Evolutionary conservation across 768 basidiomycete genomes (phyloP).

Genomic region (Trametes punicea): DNA sequence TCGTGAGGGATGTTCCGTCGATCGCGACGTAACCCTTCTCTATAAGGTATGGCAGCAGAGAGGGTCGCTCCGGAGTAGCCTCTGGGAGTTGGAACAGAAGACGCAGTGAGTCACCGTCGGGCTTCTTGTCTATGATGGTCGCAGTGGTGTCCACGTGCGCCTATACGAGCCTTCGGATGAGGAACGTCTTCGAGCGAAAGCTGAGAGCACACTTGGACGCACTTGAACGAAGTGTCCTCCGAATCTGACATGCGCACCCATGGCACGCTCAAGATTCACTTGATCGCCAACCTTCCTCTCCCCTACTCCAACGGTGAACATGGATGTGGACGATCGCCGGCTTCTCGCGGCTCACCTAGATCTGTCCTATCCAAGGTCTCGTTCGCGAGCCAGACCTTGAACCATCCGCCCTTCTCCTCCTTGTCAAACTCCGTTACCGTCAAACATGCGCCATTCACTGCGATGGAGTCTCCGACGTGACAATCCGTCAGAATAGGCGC

Average conservation of each 20-base stretch:
- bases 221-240: slow-evolving; percentile 99
- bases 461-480: slow-evolving; percentile 91
- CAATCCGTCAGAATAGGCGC: slow-evolving; percentile 82
- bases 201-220: slow-evolving; percentile 13
- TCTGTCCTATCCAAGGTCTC: slow-evolving; percentile 92
- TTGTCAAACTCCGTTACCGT: slow-evolving; percentile 86
- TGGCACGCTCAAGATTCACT: slow-evolving; percentile 92
- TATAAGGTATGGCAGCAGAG: slow-evolving; percentile 78
- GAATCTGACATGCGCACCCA: slow-evolving; percentile 87
- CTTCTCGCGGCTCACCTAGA: slow-evolving; percentile 54
- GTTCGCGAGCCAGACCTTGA: slow-evolving; percentile 93
- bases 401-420: slow-evolving; percentile 65
- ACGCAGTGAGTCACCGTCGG: slow-evolving; percentile 88
- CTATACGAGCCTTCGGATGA: slow-evolving; percentile 37
- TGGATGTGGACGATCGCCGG: background rate
- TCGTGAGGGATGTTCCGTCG: slow-evolving; percentile 90
- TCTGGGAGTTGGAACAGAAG: slow-evolving; percentile 74
- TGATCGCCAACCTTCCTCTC: slow-evolving; percentile 73
- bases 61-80: slow-evolving; percentile 53
- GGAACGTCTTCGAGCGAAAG: background rate
- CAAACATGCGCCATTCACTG: slow-evolving; percentile 75
- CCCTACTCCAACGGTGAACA: slow-evolving; percentile 45
- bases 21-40: slow-evolving; percentile 93
- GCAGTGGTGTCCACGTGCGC: slow-evolving; percentile 94
- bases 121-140: slow-evolving; percentile 55